Percentiles rank a stretch among this genome's conserved stretches.
Evolutionary conservation across 371 early-diverging fungal genomes (phyloP).

Genomic region (Mortierella sp.): DNA sequence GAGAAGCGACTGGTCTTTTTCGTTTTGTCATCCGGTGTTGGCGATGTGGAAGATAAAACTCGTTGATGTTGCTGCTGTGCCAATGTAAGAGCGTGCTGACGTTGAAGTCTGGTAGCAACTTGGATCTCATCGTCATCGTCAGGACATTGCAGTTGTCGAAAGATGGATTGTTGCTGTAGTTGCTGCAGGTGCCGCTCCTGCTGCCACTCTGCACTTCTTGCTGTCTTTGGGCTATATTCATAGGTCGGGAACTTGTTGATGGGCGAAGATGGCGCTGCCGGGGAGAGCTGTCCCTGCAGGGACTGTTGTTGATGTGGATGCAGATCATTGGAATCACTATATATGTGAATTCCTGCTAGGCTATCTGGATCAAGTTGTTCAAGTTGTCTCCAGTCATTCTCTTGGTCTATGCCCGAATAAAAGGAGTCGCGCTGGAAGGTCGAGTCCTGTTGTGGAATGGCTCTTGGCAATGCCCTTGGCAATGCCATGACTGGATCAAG

Average conservation of each 20-base stretch:
- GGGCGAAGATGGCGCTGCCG: conserved; percentile 14
- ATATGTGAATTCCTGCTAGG: conserved; percentile 37
- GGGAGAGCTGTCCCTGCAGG: conserved; percentile 15
- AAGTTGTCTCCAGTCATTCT: conserved; percentile 44
- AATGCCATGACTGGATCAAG: conserved; percentile 45
- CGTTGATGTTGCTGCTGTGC: conserved; percentile 22
- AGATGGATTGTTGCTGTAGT: conserved; percentile 27
- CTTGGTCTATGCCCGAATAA: conserved; percentile 43
- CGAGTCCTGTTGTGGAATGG: conserved; percentile 10
- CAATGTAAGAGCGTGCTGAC: conserved; percentile 11
- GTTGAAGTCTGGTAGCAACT: conserved; percentile 22
- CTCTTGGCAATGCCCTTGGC: conserved; percentile 40
- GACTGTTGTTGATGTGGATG: conserved; percentile 9
- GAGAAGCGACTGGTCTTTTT: conserved; percentile 41
- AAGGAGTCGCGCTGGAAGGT: conserved; percentile 36
- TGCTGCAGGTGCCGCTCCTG: conserved; percentile 30
- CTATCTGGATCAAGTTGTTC: conserved; percentile 41
- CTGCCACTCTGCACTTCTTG: conserved; percentile 17
- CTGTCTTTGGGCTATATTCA: conserved; percentile 16
- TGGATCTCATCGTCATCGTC: conserved; percentile 32
- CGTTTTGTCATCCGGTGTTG: conserved; percentile 24
- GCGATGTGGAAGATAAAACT: conserved; percentile 21
- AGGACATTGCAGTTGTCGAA: conserved; percentile 19
- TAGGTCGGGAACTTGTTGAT: conserved; percentile 32
- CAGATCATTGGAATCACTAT: conserved; percentile 26